phyloP scores from a whole-genome alignment of 148 eudicot genomes.

The Cornus florida region DNA sequence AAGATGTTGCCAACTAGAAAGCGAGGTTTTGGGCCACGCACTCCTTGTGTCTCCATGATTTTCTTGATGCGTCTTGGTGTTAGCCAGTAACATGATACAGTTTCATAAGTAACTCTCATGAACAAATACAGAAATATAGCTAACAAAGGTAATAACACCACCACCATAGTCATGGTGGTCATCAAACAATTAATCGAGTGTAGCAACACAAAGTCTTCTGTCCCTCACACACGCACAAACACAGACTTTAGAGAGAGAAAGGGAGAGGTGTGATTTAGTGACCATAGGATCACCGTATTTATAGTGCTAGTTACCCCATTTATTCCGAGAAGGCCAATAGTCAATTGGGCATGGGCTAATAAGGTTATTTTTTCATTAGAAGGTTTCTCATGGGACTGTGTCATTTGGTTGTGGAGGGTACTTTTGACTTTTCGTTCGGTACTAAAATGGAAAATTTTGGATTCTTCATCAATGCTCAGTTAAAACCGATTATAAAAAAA shows the following conservation, averaged over 20 bases:
- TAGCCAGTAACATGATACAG: constrained; percentile 61
- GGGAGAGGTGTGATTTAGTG: constrained; percentile 3
- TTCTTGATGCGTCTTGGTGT: constrained; percentile 69
- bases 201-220: neutral
- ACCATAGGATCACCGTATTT: neutral
- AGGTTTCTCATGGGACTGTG: too few species aligned
- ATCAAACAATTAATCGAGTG: neutral
- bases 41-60: constrained; percentile 71
- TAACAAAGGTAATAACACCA: constrained; percentile 16
- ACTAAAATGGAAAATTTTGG: too few species aligned
- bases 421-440: too few species aligned
- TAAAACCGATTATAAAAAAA: too few species aligned
- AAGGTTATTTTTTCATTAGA: too few species aligned
- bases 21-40: constrained; percentile 74
- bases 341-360: too few species aligned
- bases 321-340: too few species aligned
- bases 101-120: constrained; percentile 37
- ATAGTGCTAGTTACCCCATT: neutral
- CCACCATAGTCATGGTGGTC: constrained; percentile 4
- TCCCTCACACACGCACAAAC: neutral
- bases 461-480: too few species aligned
- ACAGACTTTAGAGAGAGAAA: neutral
- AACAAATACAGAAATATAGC: constrained; percentile 27
- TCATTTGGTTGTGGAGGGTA: too few species aligned
- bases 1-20: constrained; percentile 63